These are phyloP conservation scores for Hirschioporus abietinus DNA, from an alignment of 768 basidiomycete species.

Conservation along the genomic window DNA sequence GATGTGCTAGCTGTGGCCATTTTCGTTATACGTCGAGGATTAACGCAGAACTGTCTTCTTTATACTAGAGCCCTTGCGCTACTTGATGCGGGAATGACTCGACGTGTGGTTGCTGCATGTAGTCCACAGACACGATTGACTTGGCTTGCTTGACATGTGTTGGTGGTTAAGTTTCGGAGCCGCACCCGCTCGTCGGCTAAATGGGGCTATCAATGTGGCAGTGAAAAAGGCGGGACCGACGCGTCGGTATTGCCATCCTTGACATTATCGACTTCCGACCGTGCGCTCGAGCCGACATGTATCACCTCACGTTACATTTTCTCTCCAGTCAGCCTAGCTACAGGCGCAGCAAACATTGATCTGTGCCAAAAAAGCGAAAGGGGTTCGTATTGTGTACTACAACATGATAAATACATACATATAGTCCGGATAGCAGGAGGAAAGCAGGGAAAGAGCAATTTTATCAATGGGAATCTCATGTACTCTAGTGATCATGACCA, in stretches of 20 bases:
- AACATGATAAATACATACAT: background rate
- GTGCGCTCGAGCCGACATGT: too few relatives aligned
- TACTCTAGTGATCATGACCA: conserved; percentile 33
- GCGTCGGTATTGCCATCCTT: background rate
- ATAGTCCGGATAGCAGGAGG: background rate
- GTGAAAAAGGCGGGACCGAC: background rate
- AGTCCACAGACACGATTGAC: too few relatives aligned
- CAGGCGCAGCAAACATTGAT: too few relatives aligned
- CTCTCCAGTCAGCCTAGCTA: too few relatives aligned
- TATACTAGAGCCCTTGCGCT: background rate
- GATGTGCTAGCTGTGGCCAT: background rate
- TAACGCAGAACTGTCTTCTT: background rate
- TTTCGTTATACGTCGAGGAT: background rate
- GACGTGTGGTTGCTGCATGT: too few relatives aligned
- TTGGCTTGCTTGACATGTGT: background rate
- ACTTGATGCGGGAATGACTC: background rate
- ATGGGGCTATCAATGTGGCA: background rate
- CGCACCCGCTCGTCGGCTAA: too few relatives aligned
- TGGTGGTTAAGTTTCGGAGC: background rate
- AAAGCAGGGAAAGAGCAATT: background rate
- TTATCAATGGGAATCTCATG: background rate
- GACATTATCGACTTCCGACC: too few relatives aligned
- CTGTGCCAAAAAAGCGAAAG: too few relatives aligned
- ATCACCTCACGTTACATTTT: too few relatives aligned
- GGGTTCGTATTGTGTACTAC: background rate